phyloP scores from a whole-genome alignment of 169 alveolate species.

The Eimeria tenella region DNA sequence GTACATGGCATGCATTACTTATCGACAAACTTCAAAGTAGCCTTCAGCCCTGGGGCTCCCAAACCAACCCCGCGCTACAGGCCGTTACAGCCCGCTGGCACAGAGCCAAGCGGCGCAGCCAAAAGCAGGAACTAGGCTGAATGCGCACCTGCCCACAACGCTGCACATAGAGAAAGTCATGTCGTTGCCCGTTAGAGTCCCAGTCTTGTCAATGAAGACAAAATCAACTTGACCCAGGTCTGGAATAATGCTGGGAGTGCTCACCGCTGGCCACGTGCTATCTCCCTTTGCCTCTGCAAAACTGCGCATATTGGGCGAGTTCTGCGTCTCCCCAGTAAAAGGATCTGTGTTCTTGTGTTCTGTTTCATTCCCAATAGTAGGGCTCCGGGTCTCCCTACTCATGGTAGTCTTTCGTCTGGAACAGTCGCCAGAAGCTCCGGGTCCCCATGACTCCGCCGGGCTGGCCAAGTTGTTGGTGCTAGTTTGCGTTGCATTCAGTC shows the following conservation, averaged over 20 bases:
- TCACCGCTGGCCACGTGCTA: constrained; percentile 53
- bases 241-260: constrained; percentile 53
- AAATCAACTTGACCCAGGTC: constrained; percentile 84
- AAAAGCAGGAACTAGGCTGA: too few species aligned
- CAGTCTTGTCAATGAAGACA: constrained; percentile 96
- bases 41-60: background rate
- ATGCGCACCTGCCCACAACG: constrained; percentile 53
- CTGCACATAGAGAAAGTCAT: constrained; percentile 84
- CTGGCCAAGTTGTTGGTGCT: background rate
- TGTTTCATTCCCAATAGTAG: background rate
- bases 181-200: constrained; percentile 95
- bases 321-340: background rate
- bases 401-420: background rate
- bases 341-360: background rate
- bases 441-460: background rate
- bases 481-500: background rate
- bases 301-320: background rate
- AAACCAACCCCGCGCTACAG: background rate
- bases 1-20: background rate
- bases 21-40: background rate
- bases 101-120: too few species aligned
- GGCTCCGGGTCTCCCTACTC: background rate
- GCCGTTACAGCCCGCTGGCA: too few species aligned
- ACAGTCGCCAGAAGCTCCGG: background rate
- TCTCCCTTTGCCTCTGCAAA: constrained; percentile 31